Conservation (phyloP, 75 land plant genomes). For the Pinus tabuliformis region DNA sequence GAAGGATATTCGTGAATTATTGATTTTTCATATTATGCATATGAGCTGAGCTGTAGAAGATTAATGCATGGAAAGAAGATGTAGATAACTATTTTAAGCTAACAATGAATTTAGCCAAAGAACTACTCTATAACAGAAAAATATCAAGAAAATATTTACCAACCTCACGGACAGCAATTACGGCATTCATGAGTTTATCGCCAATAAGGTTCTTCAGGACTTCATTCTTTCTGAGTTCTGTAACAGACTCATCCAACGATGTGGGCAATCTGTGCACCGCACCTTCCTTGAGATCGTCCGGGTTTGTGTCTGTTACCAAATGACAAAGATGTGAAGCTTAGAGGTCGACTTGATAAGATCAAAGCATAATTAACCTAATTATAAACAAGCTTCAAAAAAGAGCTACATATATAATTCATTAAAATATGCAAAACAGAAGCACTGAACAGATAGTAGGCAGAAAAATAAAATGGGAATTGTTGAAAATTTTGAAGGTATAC, state of each 20-base stretch:
- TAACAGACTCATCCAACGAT: constrained; percentile 64
- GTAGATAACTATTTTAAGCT: too few relatives aligned
- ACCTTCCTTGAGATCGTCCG: constrained; percentile 28
- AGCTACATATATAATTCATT: neutral
- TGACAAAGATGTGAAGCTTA: neutral
- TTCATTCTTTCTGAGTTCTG: constrained; percentile 58
- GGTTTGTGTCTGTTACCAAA: constrained; percentile 63
- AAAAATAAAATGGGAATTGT: neutral
- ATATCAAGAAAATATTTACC: neutral
- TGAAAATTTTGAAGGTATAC: neutral
- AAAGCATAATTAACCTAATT: neutral
- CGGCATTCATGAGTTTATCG: constrained; percentile 52
- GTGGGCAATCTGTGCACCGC: constrained; percentile 55
- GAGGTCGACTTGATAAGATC: neutral
- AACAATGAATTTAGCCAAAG: too few relatives aligned
- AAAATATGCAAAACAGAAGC: neutral
- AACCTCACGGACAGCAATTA: constrained; percentile 60
- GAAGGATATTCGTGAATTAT: too few relatives aligned
- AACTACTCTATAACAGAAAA: too few relatives aligned
- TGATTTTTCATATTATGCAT: too few relatives aligned
- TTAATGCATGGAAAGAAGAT: too few relatives aligned
- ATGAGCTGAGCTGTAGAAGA: too few relatives aligned
- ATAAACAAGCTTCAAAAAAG: constrained; percentile 5
- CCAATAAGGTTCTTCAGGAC: constrained; percentile 62
- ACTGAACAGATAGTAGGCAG: neutral